These are phyloP conservation scores for Salicornia ramosissima DNA, from an alignment of 148 eudicot species.

Conservation along the genomic window DNA sequence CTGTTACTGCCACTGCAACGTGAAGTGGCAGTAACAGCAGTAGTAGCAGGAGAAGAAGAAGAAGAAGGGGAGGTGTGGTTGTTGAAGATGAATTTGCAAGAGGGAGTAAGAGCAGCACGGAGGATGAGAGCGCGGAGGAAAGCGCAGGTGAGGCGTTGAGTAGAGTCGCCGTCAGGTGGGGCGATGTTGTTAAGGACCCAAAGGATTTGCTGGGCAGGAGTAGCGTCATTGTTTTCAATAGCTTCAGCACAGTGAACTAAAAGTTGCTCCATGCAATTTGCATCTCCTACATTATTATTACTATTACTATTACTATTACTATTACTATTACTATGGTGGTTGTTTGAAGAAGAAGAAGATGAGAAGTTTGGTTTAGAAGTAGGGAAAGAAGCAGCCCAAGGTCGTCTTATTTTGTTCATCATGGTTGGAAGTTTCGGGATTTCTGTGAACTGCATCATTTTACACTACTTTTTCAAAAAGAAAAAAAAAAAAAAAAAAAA, in stretches of 20 bases:
- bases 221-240: slow-evolving; percentile 70
- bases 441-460: slow-evolving; percentile 70
- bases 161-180: slow-evolving; percentile 71
- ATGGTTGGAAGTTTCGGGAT: slow-evolving; percentile 30
- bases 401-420: slow-evolving; percentile 35
- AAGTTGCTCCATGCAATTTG: slow-evolving; percentile 80
- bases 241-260: slow-evolving; percentile 87
- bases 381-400: slow-evolving; percentile 52
- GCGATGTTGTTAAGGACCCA: slow-evolving; percentile 95
- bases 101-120: slow-evolving; percentile 51
- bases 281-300: slow-evolving; percentile 35
- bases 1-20: no score
- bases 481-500: neutral
- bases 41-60: slow-evolving; percentile 10
- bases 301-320: neutral
- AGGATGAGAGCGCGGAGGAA: slow-evolving; percentile 75
- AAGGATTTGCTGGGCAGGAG: slow-evolving; percentile 75
- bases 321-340: neutral
- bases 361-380: slow-evolving; percentile 6
- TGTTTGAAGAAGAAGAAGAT: neutral
- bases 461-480: neutral
- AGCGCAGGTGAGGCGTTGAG: slow-evolving; percentile 69
- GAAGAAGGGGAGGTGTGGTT: slow-evolving; percentile 21
- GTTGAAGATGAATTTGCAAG: slow-evolving; percentile 37
- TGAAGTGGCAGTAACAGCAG: neutral